These are phyloP conservation scores for Ogataea paradorogensis DNA, from an alignment of 805 yeast species.

Conservation along the genomic window DNA sequence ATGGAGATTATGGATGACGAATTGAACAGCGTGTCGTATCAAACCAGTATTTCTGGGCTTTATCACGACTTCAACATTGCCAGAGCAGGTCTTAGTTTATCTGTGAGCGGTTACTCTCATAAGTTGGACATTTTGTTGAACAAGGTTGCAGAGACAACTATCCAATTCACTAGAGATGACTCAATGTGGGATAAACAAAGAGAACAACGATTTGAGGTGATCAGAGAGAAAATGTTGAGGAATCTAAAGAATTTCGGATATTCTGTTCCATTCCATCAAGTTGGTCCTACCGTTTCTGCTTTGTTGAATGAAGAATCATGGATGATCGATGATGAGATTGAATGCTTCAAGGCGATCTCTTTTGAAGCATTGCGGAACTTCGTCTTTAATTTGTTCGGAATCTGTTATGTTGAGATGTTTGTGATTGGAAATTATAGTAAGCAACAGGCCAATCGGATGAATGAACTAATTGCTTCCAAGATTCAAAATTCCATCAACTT, in stretches of 20 bases:
- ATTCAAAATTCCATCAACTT: slow-evolving; percentile 37
- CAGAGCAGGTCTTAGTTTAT: slow-evolving; percentile 68
- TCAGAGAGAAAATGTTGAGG: slow-evolving; percentile 62
- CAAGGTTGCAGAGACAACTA: slow-evolving; percentile 54
- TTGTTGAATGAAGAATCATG: slow-evolving; percentile 73
- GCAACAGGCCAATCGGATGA: slow-evolving; percentile 51
- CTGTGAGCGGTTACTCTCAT: slow-evolving; percentile 78
- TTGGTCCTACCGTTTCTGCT: slow-evolving; percentile 58
- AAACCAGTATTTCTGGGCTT: slow-evolving; percentile 81
- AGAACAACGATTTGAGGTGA: slow-evolving; percentile 58
- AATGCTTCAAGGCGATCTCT: slow-evolving; percentile 46
- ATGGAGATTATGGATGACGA: slow-evolving; percentile 73
- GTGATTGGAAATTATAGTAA: slow-evolving; percentile 70
- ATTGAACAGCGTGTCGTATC: slow-evolving; percentile 72
- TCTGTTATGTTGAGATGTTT: slow-evolving; percentile 66
- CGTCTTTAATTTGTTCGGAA: slow-evolving; percentile 51
- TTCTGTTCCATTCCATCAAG: slow-evolving; percentile 75
- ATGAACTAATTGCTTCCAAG: slow-evolving; percentile 39
- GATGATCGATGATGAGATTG: slow-evolving; percentile 58
- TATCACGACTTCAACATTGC: slow-evolving; percentile 53
- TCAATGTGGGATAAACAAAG: slow-evolving; percentile 35
- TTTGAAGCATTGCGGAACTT: slow-evolving; percentile 40
- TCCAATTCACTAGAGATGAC: slow-evolving; percentile 37
- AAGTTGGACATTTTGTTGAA: slow-evolving; percentile 64
- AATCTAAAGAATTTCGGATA: slow-evolving; percentile 66